Percentiles rank a stretch among this genome's conserved stretches.
Evolutionary conservation across 2,329 filamentous ascomycete genomes (phyloP).

Genomic region (Pseudocercospora macadamiae): DNA sequence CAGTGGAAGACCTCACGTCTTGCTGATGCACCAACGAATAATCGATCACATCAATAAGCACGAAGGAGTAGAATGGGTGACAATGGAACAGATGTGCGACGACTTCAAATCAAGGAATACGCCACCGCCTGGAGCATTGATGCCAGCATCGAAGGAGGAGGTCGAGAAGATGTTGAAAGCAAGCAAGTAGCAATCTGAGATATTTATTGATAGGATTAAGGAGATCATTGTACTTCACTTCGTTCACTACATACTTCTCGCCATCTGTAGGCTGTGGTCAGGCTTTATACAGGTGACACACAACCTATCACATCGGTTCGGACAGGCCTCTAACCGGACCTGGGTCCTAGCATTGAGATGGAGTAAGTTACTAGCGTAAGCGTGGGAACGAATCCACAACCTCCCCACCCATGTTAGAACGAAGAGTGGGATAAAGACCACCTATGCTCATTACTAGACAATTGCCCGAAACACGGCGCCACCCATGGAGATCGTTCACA

Average conservation of each 20-base stretch:
- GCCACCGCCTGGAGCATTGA: conserved; percentile 58
- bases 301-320: too few relatives aligned
- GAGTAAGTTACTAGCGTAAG: too few relatives aligned
- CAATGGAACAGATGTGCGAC: conserved; percentile 69
- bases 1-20: conserved; percentile 68
- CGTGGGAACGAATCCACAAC: too few relatives aligned
- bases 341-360: not conserved
- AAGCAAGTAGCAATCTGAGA: not conserved
- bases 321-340: not conserved
- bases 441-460: not conserved
- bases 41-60: conserved; percentile 69
- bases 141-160: conserved; percentile 58
- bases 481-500: not conserved
- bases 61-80: conserved; percentile 64
- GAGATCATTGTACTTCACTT: too few relatives aligned
- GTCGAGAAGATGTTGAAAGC: conserved; percentile 43
- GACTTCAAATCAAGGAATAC: conserved; percentile 69
- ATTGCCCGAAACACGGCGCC: not conserved
- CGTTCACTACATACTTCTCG: too few relatives aligned
- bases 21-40: conserved; percentile 72
- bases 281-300: too few relatives aligned
- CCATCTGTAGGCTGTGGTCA: too few relatives aligned
- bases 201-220: too few relatives aligned
- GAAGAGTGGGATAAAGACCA: too few relatives aligned
- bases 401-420: too few relatives aligned